phyloP scores from a whole-genome alignment of 129 eudicot genomes.

The Mikania micrantha region DNA sequence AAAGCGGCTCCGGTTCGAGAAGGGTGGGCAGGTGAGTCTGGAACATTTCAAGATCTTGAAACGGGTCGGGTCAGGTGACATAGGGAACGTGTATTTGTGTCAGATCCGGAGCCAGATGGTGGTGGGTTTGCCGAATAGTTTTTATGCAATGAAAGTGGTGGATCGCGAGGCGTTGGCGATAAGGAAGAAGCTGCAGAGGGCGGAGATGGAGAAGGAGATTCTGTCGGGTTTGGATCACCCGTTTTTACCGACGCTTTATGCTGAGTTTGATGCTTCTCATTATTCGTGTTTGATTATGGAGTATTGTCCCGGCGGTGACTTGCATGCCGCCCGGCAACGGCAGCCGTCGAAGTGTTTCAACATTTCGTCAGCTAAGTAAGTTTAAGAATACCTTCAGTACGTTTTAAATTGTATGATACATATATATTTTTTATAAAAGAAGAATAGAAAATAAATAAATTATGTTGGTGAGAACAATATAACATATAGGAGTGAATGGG shows the following conservation, averaged over 20 bases:
- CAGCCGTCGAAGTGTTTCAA: slow-evolving; percentile 49
- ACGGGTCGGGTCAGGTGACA: slow-evolving; percentile 64
- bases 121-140: slow-evolving; percentile 42
- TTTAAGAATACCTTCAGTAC: too few relatives aligned
- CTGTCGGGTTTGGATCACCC: slow-evolving; percentile 69
- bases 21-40: slow-evolving; percentile 48
- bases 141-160: slow-evolving; percentile 78
- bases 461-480: too few relatives aligned
- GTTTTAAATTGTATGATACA: too few relatives aligned
- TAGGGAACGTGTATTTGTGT: slow-evolving; percentile 69
- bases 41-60: slow-evolving; percentile 60
- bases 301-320: slow-evolving; percentile 81
- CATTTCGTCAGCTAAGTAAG: slow-evolving; percentile 67
- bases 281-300: slow-evolving; percentile 81
- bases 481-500: too few relatives aligned
- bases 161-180: slow-evolving; percentile 70
- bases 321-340: slow-evolving; percentile 57
- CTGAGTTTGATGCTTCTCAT: slow-evolving; percentile 69
- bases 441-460: too few relatives aligned
- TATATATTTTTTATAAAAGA: too few relatives aligned
- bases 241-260: slow-evolving; percentile 65
- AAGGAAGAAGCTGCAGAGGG: slow-evolving; percentile 62
- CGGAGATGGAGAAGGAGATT: slow-evolving; percentile 71
- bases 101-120: slow-evolving; percentile 67
- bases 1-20: slow-evolving; percentile 40